Conservation (phyloP, 306 rosid genomes). For the Fragaria ananassa region DNA sequence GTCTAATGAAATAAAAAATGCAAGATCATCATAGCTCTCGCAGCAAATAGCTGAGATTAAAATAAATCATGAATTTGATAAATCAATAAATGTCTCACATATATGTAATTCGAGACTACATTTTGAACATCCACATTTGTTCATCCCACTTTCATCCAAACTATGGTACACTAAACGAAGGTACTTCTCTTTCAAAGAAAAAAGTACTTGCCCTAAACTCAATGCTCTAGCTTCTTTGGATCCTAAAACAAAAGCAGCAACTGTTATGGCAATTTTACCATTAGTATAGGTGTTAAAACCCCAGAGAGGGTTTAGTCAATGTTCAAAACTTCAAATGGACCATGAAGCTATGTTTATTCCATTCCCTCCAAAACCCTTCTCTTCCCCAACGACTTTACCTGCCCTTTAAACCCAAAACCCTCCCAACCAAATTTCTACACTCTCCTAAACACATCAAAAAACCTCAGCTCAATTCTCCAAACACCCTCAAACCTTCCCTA, state of each 20-base stretch:
- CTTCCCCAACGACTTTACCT: conserved; percentile 9
- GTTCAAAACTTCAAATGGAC: conserved; percentile 24
- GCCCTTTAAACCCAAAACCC: too few relatives aligned
- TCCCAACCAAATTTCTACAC: not conserved
- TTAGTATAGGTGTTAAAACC: not conserved
- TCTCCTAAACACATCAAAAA: conserved; percentile 28
- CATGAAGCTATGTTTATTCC: not conserved
- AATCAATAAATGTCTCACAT: too few relatives aligned
- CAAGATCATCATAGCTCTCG: too few relatives aligned
- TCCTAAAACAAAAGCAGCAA: not conserved
- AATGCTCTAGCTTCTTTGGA: not conserved
- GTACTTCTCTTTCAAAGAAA: too few relatives aligned
- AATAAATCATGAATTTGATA: too few relatives aligned
- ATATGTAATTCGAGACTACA: too few relatives aligned
- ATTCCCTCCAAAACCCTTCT: too few relatives aligned
- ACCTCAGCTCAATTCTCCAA: conserved; percentile 2
- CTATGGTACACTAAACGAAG: too few relatives aligned
- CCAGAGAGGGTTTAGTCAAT: conserved; percentile 1
- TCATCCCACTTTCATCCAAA: not conserved
- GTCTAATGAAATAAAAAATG: too few relatives aligned
- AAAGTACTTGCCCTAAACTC: too few relatives aligned
- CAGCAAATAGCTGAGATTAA: too few relatives aligned
- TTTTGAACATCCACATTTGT: too few relatives aligned
- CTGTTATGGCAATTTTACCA: not conserved
- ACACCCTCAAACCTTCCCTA: conserved; percentile 12